A percentile compares a stretch with the other conserved stretches of the same genome.
phyloP scores from a whole-genome alignment of 2,329 filamentous ascomycete genomes.

The Botrytis medusae region DNA sequence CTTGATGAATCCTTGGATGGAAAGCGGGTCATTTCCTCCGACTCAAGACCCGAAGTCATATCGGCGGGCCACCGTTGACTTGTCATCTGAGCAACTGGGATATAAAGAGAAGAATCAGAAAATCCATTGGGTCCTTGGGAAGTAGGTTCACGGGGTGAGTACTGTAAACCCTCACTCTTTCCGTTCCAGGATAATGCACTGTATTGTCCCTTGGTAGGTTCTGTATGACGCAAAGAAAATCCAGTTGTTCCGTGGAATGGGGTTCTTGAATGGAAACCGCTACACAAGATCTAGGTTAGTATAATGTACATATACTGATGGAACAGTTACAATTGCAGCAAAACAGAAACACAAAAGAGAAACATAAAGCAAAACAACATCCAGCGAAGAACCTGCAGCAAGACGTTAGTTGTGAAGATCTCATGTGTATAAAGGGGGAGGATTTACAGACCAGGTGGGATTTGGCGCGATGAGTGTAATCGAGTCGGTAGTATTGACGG shows the following conservation, averaged over 20 bases:
- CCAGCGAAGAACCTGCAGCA: constrained; percentile 26
- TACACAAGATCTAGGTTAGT: constrained; percentile 40
- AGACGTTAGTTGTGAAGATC: constrained; percentile 28
- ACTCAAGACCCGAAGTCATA: constrained; percentile 31
- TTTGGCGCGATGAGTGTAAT: background rate
- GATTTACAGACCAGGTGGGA: constrained; percentile 31
- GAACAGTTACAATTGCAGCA: constrained; percentile 25
- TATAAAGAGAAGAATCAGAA: constrained; percentile 34
- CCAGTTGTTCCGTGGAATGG: constrained; percentile 33
- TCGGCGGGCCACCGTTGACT: constrained; percentile 35
- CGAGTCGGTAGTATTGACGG: background rate
- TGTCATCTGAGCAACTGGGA: constrained; percentile 30
- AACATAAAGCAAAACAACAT: constrained; percentile 27
- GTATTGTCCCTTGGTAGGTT: constrained; percentile 38
- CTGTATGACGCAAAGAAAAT: constrained; percentile 40
- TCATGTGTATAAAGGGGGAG: constrained; percentile 3
- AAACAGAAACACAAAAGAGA: constrained; percentile 4
- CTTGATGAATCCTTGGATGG: constrained; percentile 38
- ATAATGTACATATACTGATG: constrained; percentile 36
- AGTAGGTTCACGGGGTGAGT: constrained; percentile 36
- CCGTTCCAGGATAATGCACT: constrained; percentile 38
- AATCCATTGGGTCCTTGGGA: constrained; percentile 36
- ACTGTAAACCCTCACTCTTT: constrained; percentile 39
- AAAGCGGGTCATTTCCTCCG: constrained; percentile 36
- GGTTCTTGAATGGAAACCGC: constrained; percentile 34